Base-by-base conservation (phyloP, 495 filamentous ascomycete genomes). In the Lasiosphaeria hispida region DNA sequence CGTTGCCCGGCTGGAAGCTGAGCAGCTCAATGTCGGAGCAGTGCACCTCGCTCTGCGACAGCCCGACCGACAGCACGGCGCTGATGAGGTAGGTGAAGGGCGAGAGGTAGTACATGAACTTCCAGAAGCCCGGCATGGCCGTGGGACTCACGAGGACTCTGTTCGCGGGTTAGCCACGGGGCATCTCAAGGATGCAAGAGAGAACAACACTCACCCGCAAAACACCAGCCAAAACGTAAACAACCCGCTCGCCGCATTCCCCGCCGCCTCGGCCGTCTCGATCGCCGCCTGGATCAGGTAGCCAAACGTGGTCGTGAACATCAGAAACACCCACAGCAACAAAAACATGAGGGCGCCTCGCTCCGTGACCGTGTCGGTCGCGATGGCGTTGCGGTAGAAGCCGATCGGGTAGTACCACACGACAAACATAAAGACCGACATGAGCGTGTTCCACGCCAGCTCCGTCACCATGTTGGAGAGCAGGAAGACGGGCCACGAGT, bases 401-500 rank as follows among this genome's bases (percentile, higher is more conserved):
- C 82, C 80, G 6, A 72, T 74, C 1, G 77, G 77, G 66, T 77
- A 85, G 64, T 85, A 86, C 71, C 74, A 84, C 64, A 77, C 81
- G 9, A 75, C 58, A 59, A 80, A 85, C 65, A 82, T 83, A 13
- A 82, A 62, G 0, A 78, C 75, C 14, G 79, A 78, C 50, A 84
- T 63, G 37, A 82, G 69, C n/a, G 81, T 71, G n/a, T 54, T 44
- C 55, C 83, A 85, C 0, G 81, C 81, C 10, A 86, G 75, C 58
- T 87, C 84, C 0, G 75, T 79, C 10, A 83, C 64, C 9, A 82
- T 67, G 64, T 79, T 71, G 67, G 76, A 77, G 9, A 65, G 70
- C 3, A 73, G 66, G 60, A 73, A 76, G 1, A 72, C 81, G 18
- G 78, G 64, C 87, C 87, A 90, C 8, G 80, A 83, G 66, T 91